Evolutionary conservation across 345 rosid genomes (phyloP).

Genomic region (Pugionium cornutum): DNA sequence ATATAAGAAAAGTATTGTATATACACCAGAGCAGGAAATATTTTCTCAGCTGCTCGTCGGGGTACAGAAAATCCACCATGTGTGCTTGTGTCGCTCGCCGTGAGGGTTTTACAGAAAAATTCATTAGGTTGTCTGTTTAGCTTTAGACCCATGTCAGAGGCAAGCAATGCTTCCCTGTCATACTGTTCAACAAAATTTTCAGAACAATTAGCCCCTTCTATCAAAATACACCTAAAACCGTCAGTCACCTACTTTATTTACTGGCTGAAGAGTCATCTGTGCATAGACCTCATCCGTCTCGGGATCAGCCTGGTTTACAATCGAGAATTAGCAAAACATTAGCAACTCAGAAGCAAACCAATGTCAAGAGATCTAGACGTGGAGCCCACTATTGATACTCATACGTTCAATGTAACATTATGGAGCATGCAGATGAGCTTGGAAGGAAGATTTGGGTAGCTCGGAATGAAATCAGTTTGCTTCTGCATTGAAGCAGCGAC

Average conservation of each 20-base stretch:
- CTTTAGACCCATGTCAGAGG: slow-evolving; percentile 87
- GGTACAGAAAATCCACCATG: slow-evolving; percentile 99
- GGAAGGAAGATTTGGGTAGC: slow-evolving; percentile 63
- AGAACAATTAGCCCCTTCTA: slow-evolving; percentile 12
- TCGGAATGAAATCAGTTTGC: slow-evolving; percentile 53
- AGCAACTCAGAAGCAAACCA: slow-evolving; percentile 9
- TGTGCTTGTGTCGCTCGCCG: slow-evolving; percentile 98
- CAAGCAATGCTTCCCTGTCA: slow-evolving; percentile 82
- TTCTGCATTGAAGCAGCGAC: slow-evolving; percentile 75
- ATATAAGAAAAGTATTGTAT: slow-evolving; percentile 28
- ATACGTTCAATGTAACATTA: slow-evolving; percentile 70
- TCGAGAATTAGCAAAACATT: slow-evolving; percentile 1
- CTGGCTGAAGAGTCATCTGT: slow-evolving; percentile 78
- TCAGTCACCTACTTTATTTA: slow-evolving; percentile 40
- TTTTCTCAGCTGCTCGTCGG: slow-evolving; percentile 93
- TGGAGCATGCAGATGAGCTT: slow-evolving; percentile 74
- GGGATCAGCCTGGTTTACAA: slow-evolving; percentile 59
- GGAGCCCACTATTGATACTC: neutral
- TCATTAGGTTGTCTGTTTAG: slow-evolving; percentile 70
- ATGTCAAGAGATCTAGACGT: slow-evolving; percentile 2
- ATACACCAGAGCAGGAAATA: slow-evolving; percentile 83
- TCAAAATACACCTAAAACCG: neutral
- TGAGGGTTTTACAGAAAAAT: slow-evolving; percentile 90
- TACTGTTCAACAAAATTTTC: slow-evolving; percentile 55
- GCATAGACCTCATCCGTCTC: slow-evolving; percentile 85